Evolutionary conservation across 371 early-diverging fungal genomes (phyloP).

Genomic region (Mortierella sp.): DNA sequence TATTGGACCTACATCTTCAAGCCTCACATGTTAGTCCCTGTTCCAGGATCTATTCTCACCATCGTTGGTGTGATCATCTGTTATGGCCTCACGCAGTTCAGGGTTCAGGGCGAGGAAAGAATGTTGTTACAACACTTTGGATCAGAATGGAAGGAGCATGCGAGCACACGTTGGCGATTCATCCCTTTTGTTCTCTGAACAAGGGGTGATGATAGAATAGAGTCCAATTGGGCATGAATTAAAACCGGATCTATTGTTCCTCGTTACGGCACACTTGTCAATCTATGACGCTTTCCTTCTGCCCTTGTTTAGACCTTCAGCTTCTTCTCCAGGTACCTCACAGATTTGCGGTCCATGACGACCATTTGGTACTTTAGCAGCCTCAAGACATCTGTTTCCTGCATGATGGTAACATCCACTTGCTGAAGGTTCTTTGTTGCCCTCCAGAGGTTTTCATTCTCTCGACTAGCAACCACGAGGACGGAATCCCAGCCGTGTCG

Average conservation of each 20-base stretch:
- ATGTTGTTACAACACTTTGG: constrained; percentile 43
- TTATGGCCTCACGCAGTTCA: constrained; percentile 8
- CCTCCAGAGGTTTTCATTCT: constrained; percentile 65
- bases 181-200: constrained; percentile 33
- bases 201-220: too few relatives aligned
- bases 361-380: constrained; percentile 81
- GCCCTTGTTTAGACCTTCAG: constrained; percentile 28
- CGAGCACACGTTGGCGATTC: constrained; percentile 35
- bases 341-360: constrained; percentile 67
- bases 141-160: constrained; percentile 29
- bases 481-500: constrained; percentile 62
- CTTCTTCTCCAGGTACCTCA: constrained; percentile 51
- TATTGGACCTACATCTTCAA: constrained; percentile 34
- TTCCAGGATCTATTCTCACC: constrained; percentile 14
- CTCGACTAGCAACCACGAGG: constrained; percentile 62
- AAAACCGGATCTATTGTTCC: too few relatives aligned
- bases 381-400: constrained; percentile 83
- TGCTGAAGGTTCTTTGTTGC: constrained; percentile 77
- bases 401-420: constrained; percentile 71
- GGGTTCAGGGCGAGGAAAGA: constrained; percentile 41
- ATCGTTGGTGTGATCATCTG: constrained; percentile 14
- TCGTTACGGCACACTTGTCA: too few relatives aligned
- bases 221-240: too few relatives aligned
- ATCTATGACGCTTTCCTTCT: too few relatives aligned
- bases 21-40: constrained; percentile 21